phyloP scores from a whole-genome alignment of 1,139 yeast genomes.

The Pichia sp. region DNA sequence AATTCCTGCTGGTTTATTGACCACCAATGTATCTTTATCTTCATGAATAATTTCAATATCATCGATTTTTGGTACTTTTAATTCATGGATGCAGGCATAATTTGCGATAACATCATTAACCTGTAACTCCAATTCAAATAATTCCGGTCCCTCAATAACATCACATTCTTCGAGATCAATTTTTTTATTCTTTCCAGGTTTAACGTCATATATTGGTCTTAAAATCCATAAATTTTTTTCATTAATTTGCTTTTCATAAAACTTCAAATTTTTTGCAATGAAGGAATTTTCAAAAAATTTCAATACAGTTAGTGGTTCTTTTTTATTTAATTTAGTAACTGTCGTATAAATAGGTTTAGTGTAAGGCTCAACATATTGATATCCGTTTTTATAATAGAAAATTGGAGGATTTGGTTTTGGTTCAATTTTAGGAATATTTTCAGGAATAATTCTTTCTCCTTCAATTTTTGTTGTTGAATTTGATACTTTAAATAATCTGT shows the following conservation, averaged over 20 bases:
- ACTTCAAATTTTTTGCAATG: slow-evolving; percentile 8
- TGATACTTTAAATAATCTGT: not conserved
- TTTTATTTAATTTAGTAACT: not conserved
- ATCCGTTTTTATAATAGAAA: not conserved
- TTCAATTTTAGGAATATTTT: slow-evolving; percentile 1
- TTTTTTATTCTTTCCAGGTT: not conserved
- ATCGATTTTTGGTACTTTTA: slow-evolving; percentile 7
- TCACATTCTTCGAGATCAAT: not conserved
- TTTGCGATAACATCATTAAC: slow-evolving; percentile 10
- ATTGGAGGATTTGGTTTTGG: slow-evolving; percentile 8
- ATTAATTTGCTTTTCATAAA: slow-evolving; percentile 4
- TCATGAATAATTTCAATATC: slow-evolving; percentile 31
- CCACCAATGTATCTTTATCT: slow-evolving; percentile 46
- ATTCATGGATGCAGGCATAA: slow-evolving; percentile 16
- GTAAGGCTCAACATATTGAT: slow-evolving; percentile 7
- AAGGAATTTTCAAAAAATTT: slow-evolving; percentile 5
- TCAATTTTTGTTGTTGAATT: not conserved
- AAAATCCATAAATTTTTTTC: slow-evolving; percentile 5
- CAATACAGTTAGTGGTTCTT: slow-evolving; percentile 2
- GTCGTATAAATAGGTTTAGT: not conserved
- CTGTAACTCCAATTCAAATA: slow-evolving; percentile 5
- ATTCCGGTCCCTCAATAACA: slow-evolving; percentile 4
- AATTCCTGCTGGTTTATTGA: slow-evolving; percentile 66
- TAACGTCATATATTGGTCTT: slow-evolving; percentile 3
- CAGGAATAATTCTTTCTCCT: not conserved